Percentiles rank a stretch among this genome's conserved stretches.
These are phyloP conservation scores for Kokia cookei DNA, from an alignment of 441 rosid genomes.

Conservation along the genomic window DNA sequence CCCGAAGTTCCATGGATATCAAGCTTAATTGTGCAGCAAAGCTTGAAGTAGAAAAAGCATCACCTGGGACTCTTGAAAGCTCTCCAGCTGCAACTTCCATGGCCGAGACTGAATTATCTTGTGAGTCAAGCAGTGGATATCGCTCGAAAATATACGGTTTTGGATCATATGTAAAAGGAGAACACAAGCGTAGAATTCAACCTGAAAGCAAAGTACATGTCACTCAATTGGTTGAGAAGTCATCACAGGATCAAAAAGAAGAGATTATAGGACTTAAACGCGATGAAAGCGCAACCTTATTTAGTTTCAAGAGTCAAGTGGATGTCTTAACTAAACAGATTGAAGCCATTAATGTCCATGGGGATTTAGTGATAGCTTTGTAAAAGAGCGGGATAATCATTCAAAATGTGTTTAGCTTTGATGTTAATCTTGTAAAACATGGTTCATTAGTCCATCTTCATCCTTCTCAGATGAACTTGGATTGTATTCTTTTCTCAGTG, in stretches of 20 bases:
- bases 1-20: not conserved
- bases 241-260: conserved; percentile 1
- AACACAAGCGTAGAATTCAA: not conserved
- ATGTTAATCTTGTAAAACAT: not conserved
- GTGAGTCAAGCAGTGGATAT: not conserved
- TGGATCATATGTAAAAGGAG: not conserved
- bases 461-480: not conserved
- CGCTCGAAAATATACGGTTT: not conserved
- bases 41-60: not conserved
- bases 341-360: conserved; percentile 14
- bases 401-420: not conserved
- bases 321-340: conserved; percentile 19
- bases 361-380: not conserved
- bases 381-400: too few species aligned
- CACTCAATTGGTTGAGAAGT: conserved; percentile 9
- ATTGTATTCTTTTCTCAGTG: not conserved
- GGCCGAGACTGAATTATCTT: not conserved
- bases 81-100: not conserved
- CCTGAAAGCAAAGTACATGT: conserved; percentile 1
- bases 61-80: not conserved
- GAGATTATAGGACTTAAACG: not conserved
- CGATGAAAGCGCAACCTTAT: conserved; percentile 29
- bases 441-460: not conserved
- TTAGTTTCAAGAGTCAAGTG: conserved; percentile 18
- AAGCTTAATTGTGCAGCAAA: not conserved